Evolutionary conservation across 768 basidiomycete species (phyloP), one percentile per base, ranked within the genome.

Genomic region (Chalciporus sphaerocephalus): DNA sequence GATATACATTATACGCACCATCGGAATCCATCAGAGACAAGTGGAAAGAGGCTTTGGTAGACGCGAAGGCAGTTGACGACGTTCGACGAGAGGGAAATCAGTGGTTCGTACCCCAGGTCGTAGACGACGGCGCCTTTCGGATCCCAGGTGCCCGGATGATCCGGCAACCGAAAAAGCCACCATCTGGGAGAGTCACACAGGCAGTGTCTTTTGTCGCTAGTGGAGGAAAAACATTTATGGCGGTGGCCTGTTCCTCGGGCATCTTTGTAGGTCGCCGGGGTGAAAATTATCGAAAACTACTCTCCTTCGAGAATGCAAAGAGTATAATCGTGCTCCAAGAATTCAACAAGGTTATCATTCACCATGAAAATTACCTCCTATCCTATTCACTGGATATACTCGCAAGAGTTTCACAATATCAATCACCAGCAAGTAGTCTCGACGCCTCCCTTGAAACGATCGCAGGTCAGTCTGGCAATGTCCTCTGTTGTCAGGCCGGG

Each of bases 351-450:
- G 74, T 92, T 44, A 61, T 92, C 30, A 70, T 92, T 3, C 81
- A 85, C 30, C 69, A 73, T 12, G 82, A 86, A 41, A 66, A 64
- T 9, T 70, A 73, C 1, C 65, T 92, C 4, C 51, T 77, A 17
- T 75, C 85, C 0, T 92, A 87, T 57, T 83, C 86, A 1, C 71
- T 91, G 8, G 85, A 88, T 47, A 60, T 81, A n/a, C 65, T 91
- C 34, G 80, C 77, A 0, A 78, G 79, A 18, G 73, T 84, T 10
- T 77, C 74, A 7, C 66, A 74, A 22, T 79, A 75, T 2, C 66
- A 78, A 46, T 61, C 74, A 0, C 68, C 78, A 12, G 52, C 64
- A 8, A 67, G 73, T 44, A 67, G 66, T 2, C 58, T 89, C 16
- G 73, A 77, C 5, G 74, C 78, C 1, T 80, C 85, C 3, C 62